A percentile compares a stretch with the other conserved stretches of the same genome.
phyloP scores from a whole-genome alignment of 1,284 basidiomycete species.

The Ceratobasidium sp. region DNA sequence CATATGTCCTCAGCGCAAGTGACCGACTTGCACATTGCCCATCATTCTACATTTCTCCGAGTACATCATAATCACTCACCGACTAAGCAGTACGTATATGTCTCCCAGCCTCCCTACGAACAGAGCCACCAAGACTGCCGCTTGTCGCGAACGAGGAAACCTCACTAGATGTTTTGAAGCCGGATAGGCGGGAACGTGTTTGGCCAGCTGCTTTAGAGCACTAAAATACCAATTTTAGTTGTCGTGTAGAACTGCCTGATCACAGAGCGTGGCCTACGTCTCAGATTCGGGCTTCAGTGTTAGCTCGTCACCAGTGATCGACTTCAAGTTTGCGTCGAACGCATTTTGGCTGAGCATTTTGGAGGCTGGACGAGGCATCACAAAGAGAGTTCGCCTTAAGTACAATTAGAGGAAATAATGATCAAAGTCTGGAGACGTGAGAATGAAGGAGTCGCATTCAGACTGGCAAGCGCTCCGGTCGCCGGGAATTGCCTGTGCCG shows the following conservation, averaged over 20 bases:
- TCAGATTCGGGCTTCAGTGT: slow-evolving; percentile 27
- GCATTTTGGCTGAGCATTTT: not conserved
- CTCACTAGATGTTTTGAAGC: slow-evolving; percentile 10
- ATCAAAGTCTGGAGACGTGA: slow-evolving; percentile 3
- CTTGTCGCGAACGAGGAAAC: slow-evolving; percentile 61
- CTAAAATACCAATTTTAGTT: not conserved
- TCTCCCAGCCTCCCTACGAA: slow-evolving; percentile 83
- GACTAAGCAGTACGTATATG: slow-evolving; percentile 77
- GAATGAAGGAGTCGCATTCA: slow-evolving; percentile 1
- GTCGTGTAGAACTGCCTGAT: no score
- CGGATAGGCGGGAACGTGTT: slow-evolving; percentile 32
- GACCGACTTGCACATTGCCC: slow-evolving; percentile 64
- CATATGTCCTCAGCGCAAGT: slow-evolving; percentile 71
- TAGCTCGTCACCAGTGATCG: slow-evolving; percentile 23
- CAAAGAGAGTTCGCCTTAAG: not conserved
- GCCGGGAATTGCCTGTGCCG: slow-evolving; percentile 14
- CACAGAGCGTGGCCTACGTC: slow-evolving; percentile 22
- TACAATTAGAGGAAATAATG: not conserved
- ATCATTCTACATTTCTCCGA: not conserved
- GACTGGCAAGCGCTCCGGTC: slow-evolving; percentile 17
- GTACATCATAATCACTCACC: slow-evolving; percentile 55
- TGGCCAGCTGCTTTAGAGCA: slow-evolving; percentile 13
- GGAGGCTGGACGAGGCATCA: slow-evolving; percentile 15
- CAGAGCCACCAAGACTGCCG: slow-evolving; percentile 77
- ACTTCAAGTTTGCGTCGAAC: slow-evolving; percentile 17